These are phyloP conservation scores for Malassezia sympodialis DNA, from an alignment of 1,284 basidiomycete species.

Conservation along the genomic window DNA sequence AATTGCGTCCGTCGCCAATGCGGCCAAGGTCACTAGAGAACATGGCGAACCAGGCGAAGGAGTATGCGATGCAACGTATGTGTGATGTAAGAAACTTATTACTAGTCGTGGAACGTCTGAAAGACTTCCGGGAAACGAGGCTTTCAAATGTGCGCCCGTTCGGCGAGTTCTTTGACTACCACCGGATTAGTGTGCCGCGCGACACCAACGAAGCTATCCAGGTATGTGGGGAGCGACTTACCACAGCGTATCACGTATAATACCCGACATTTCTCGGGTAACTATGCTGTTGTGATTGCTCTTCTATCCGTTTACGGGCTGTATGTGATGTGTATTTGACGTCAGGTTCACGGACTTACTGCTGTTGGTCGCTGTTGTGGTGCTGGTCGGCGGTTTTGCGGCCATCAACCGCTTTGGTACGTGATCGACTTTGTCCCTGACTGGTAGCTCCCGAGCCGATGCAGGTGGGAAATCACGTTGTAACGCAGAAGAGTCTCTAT, in stretches of 20 bases:
- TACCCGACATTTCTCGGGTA: conserved; percentile 55
- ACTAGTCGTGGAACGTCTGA: conserved; percentile 33
- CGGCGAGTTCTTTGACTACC: conserved; percentile 62
- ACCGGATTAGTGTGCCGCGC: conserved; percentile 64
- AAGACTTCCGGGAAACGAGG: conserved; percentile 58
- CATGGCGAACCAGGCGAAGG: conserved; percentile 16
- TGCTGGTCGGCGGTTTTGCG: conserved; percentile 83
- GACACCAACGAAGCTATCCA: conserved; percentile 57
- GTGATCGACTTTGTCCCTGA: conserved; percentile 44
- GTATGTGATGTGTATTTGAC: conserved; percentile 53
- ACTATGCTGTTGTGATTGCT: conserved; percentile 74
- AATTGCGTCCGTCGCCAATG: background rate
- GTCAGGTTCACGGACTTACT: conserved; percentile 59
- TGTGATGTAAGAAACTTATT: background rate
- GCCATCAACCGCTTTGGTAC: conserved; percentile 80
- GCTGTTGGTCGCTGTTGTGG: conserved; percentile 71
- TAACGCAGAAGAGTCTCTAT: conserved; percentile 64
- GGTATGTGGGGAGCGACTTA: conserved; percentile 20
- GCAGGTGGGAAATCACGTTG: conserved; percentile 64
- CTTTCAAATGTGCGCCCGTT: conserved; percentile 70
- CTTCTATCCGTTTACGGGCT: conserved; percentile 78
- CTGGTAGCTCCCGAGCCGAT: conserved; percentile 39
- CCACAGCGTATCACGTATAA: conserved; percentile 75
- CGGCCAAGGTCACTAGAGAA: background rate
- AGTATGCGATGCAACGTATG: conserved; percentile 17